Base-by-base conservation (phyloP, 106 monocot species). In the Amphibolis antarctica region DNA sequence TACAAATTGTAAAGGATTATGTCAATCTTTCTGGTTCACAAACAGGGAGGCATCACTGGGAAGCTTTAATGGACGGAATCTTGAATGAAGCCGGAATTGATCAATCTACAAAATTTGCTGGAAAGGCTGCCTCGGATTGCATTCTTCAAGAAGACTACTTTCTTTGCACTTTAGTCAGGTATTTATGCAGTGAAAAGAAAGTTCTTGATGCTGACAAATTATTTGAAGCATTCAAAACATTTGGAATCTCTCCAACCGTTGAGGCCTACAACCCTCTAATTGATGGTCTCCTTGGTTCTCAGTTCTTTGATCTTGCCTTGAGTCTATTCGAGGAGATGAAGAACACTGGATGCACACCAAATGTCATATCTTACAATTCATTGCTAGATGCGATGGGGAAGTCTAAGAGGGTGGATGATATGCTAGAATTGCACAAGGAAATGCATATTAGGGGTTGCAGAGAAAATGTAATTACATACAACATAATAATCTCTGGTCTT, bases 401-500 rank as follows among this genome's bases (percentile, higher is more conserved):
- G 25, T 73, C 76, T 10, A 73, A 65, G 64, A 82, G 66, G 70
- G 74, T 79, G 15, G 74, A 82, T 25, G 80, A 90, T 53, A 62
- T 98, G 68, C 56, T 98, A 30, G 72, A 82, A 30, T 64, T 98
- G 53, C 66, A 85, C 44, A 70, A 81, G 54, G 96, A 98, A 69
- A 98, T 98, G 87, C 73, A 73, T 46, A 50, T 65, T 0, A 82
- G 46, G 42, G 80, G 77, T 53, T 87, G 80, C 66, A 74, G 78
- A 72, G 57, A 77, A 57, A 85, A 82, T 66, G 48, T 12, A 29
- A 78, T 90, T 65, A 80, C 84, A 46, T 82, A 77, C 62, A 98
- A 98, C 46, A 98, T 80, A 42, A 61, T 90, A 60, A 87, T 98
- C 60, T 79, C 82, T 19, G 86, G 90, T 59, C 86, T 98, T 26